Evolutionary conservation across 1,284 basidiomycete species (phyloP), one percentile per base, ranked within the genome.

Genomic region (Kwoniella shivajii): DNA sequence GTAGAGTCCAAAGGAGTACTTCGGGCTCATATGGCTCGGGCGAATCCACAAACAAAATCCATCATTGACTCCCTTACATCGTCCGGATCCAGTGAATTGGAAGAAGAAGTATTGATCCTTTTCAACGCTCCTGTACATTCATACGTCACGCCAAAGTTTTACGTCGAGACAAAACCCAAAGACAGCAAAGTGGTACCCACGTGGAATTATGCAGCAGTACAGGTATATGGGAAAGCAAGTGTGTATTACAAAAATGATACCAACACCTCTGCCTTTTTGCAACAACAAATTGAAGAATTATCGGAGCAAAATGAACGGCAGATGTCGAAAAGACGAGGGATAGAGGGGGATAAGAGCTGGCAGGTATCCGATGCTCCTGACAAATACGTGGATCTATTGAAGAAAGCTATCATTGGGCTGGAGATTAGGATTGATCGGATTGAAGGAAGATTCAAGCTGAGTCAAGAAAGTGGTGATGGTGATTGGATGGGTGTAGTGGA

Each of bases 381-480:
- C 18, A 54, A 41, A 9, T 81, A 81, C 59, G 66, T 75, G n/a
- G 64, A 69, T n/a, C 14, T 75, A 6, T 51, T 80, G 24, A 73
- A 78, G 55, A 76, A 74, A 61, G 77, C 69, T 0, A 80, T 80
- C 26, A 66, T 80, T 3, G 80, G 79, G 1, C 30, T 81, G 7
- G 77, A 80, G 59, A 74, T 81, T 29, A 60, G 58, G 22, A 66
- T 81, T 16, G 68, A 55, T 4, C 62, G 69, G 41, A 66, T 80
- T 2, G 79, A 78, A 47, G 77, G 78, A 7, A 70, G 77, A 47
- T 75, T 72, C 65, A 80, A 81, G 63, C 70, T 80, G 62, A 69
- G 65, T 24, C 77, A 79, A 63, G 79, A 81, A 54, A 67, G 58
- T 49, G 30, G n/a, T 1, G 63, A 67, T 26, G 75, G 65, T 0